phyloP scores from a whole-genome alignment of 495 filamentous ascomycete species.

The Choiromyces venosus region DNA sequence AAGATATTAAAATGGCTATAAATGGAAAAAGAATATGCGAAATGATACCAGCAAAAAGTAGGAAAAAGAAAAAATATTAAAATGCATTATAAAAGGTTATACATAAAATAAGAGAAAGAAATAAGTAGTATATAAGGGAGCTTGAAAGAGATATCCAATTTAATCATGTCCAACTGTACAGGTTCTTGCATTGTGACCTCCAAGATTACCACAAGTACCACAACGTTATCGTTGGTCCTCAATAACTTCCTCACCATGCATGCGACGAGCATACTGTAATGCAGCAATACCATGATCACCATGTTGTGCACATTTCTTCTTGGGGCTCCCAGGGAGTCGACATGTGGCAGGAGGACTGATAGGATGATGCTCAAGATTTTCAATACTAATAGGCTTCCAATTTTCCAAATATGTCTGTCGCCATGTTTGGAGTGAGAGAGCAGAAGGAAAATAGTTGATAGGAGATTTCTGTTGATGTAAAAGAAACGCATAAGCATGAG shows the following conservation, averaged over 20 bases:
- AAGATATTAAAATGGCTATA: too few relatives aligned
- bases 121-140: too few relatives aligned
- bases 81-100: too few relatives aligned
- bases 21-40: too few relatives aligned
- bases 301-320: conserved; percentile 2
- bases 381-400: conserved; percentile 10
- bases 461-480: background rate
- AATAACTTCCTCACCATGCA: conserved; percentile 10
- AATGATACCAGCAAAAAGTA: too few relatives aligned
- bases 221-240: background rate
- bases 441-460: conserved; percentile 1
- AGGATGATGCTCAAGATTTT: background rate
- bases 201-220: background rate
- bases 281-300: conserved; percentile 9
- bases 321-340: conserved; percentile 1
- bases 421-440: conserved; percentile 4
- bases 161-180: conserved; percentile 2
- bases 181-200: conserved; percentile 3
- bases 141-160: too few relatives aligned
- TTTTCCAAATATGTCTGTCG: background rate
- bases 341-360: conserved; percentile 2
- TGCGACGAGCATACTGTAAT: conserved; percentile 2
- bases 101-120: too few relatives aligned
- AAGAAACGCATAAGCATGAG: conserved; percentile 16
- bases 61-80: too few relatives aligned